Base-by-base conservation (phyloP, 2,329 filamentous ascomycete species). In the Fusarium pseudograminearum region DNA sequence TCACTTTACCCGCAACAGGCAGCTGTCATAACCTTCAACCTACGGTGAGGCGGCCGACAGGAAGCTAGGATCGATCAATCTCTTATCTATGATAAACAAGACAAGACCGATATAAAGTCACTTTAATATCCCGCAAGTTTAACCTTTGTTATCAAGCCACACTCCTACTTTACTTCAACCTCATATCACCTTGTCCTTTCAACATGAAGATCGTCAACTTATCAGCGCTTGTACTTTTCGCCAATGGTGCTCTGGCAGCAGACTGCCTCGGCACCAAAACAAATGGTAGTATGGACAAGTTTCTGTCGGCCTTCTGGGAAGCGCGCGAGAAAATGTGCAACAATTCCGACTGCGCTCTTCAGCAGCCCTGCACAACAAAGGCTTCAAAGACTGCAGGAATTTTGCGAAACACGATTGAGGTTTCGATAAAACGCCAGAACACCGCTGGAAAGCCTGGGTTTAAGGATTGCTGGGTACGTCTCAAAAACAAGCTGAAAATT, bases 161-260 rank as follows among this genome's bases (percentile, higher is more conserved):
- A n/a, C n/a, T n/a, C 24, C 7, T 4, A 45, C 42, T 18, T n/a
- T 28, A 45, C 33, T 33, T 22, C 5, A 33, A 47, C 30, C n/a
- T 33, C 28, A 22, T 30, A 14, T 20, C 24, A n/a, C 15, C 28
- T 3, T 11, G 15, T 7, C 11, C n/a, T 5, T 36, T 10, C 7
- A 57, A 20, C 0, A 57, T 59, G 57, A 34, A 60, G 7, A 22
- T 60, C 4, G 34, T 46, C 10, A 40, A 16, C n/a, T 26, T 59
- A 3, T 46, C 40, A 6, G 11, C 56, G 3, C 11, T 60, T 6
- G 28, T 22, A 3, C 26, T 57, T 3, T 28, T 60, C 2, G 7
- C n/a, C 15, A n/a, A 22, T 40, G 36, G 20, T 7, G 33, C 51
- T 2, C 18, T 60, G 0, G 57, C 57, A 7, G 57, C 57, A 22